These are phyloP conservation scores for Cutaneotrichosporon sp. DNA, from an alignment of 1,284 basidiomycete species.

Conservation along the genomic window DNA sequence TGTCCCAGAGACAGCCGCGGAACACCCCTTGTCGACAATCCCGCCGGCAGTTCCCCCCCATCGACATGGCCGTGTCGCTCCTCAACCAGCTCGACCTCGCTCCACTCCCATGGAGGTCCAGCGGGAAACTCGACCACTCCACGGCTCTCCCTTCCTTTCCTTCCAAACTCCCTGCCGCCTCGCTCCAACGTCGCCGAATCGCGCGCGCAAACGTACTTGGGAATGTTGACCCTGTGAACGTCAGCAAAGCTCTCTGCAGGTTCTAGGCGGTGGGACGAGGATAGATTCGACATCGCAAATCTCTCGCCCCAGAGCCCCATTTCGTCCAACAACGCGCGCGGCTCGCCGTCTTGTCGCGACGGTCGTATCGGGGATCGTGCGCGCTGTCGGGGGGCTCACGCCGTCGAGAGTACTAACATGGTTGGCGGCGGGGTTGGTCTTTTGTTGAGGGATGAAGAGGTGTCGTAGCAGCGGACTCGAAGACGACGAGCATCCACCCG, in stretches of 20 bases:
- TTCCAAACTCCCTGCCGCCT: neutral
- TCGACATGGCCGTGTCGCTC: neutral
- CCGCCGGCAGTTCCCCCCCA: too few relatives aligned
- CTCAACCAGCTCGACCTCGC: neutral
- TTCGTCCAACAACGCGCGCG: neutral
- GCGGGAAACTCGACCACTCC: too few relatives aligned
- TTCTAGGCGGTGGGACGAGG: neutral
- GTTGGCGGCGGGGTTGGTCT: slow-evolving; percentile 1
- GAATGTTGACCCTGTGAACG: slow-evolving; percentile 12
- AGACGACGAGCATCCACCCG: neutral
- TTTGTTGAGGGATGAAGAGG: slow-evolving; percentile 6
- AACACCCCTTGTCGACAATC: too few relatives aligned
- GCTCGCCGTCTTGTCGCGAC: too few relatives aligned
- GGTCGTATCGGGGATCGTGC: neutral
- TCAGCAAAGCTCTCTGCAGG: neutral
- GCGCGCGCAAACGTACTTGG: slow-evolving; percentile 8
- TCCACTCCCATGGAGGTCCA: neutral
- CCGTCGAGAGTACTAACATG: neutral
- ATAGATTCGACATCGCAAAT: neutral
- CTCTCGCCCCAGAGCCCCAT: neutral
- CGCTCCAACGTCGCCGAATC: neutral
- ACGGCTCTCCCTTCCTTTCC: too few relatives aligned
- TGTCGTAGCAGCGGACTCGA: neutral
- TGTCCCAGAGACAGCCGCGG: too few relatives aligned
- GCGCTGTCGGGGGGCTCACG: neutral